Conservation (phyloP, 495 filamentous ascomycete species). For the Penicillium cataractarum region DNA sequence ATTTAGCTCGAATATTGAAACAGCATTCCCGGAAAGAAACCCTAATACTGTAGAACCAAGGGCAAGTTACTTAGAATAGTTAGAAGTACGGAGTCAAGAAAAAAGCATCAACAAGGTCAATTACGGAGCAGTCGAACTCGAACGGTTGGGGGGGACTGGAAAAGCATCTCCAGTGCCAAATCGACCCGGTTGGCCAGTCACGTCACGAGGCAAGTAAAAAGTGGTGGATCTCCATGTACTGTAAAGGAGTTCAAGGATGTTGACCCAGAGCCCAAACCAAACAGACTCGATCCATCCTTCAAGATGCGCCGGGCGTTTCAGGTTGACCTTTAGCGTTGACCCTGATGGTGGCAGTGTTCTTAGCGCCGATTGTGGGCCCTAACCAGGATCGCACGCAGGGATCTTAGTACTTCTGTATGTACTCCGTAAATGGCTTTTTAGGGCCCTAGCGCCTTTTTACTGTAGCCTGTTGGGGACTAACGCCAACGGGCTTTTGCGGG, state of each 20-base stretch:
- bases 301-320: conserved; percentile 39
- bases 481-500: conserved; percentile 37
- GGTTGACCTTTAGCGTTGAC: conserved; percentile 35
- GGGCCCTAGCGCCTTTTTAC: not conserved
- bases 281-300: conserved; percentile 14
- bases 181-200: not conserved
- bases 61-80: conserved; percentile 1
- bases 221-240: not conserved
- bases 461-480: conserved; percentile 8
- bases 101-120: not conserved
- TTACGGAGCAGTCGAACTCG: conserved; percentile 8
- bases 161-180: not conserved
- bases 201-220: not conserved
- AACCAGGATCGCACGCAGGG: conserved; percentile 44
- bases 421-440: not conserved
- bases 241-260: not conserved
- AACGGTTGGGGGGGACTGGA: conserved; percentile 20
- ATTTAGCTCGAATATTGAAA: not conserved
- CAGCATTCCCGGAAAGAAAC: not conserved
- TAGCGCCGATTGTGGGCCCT: conserved; percentile 31
- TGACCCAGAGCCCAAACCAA: not conserved
- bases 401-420: conserved; percentile 21
- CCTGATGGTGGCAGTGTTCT: conserved; percentile 43
- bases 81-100: conserved; percentile 10
- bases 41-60: not conserved